Evolutionary conservation across 2,329 filamentous ascomycete species (phyloP).

Genomic region (Cladosporium colombiae): DNA sequence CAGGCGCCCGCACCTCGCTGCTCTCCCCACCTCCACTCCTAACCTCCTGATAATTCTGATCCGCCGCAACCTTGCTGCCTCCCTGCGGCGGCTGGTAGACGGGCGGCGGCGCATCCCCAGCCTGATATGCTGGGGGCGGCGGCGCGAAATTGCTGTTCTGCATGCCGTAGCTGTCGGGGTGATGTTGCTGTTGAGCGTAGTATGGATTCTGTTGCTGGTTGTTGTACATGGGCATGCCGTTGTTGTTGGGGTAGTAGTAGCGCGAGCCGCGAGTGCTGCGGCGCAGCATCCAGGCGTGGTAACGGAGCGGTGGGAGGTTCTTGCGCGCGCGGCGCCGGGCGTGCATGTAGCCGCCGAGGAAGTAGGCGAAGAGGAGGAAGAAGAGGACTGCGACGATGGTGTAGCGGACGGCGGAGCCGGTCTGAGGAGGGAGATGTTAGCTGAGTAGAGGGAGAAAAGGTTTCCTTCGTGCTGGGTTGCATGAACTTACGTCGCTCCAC

Average conservation of each 20-base stretch:
- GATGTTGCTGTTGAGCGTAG: slow-evolving; percentile 20
- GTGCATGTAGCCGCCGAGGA: slow-evolving; percentile 69
- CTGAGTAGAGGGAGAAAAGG: not conserved
- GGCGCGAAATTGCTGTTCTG: slow-evolving; percentile 28
- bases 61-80: slow-evolving; percentile 37
- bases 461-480: not conserved
- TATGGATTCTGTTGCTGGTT: slow-evolving; percentile 20
- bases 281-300: slow-evolving; percentile 59
- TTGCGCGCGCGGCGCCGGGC: slow-evolving; percentile 66
- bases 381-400: slow-evolving; percentile 65
- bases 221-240: slow-evolving; percentile 24
- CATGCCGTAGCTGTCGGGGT: slow-evolving; percentile 29
- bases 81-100: slow-evolving; percentile 40
- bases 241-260: slow-evolving; percentile 21
- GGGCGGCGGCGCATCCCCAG: slow-evolving; percentile 35
- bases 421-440: slow-evolving; percentile 44
- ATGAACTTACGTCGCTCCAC: slow-evolving; percentile 30
- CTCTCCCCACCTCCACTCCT: slow-evolving; percentile 23
- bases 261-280: slow-evolving; percentile 14
- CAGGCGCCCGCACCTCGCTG: slow-evolving; percentile 23
- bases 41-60: slow-evolving; percentile 33
- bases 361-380: slow-evolving; percentile 59
- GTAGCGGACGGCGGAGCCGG: slow-evolving; percentile 70
- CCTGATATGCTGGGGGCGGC: slow-evolving; percentile 39
- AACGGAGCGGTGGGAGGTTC: slow-evolving; percentile 65